These are phyloP conservation scores for Pelargonium nanum DNA, from an alignment of 345 rosid genomes.

Conservation along the genomic window DNA sequence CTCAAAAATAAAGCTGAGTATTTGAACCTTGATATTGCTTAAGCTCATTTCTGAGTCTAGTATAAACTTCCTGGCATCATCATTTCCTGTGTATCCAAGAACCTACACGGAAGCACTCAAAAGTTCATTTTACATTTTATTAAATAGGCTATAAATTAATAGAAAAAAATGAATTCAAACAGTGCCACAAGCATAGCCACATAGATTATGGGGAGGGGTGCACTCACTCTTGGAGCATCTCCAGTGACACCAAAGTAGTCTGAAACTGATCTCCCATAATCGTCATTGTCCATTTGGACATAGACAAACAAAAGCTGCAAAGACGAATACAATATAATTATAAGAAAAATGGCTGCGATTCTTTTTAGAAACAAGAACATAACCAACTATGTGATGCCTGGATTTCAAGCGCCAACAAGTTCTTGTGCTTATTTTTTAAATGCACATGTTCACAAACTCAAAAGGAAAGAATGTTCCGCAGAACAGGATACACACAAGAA, in stretches of 20 bases:
- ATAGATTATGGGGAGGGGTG: neutral
- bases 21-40: constrained; percentile 59
- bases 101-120: constrained; percentile 29
- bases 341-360: neutral
- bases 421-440: too few species aligned
- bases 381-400: neutral
- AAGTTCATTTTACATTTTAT: neutral
- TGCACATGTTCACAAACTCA: too few species aligned
- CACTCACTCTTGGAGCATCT: constrained; percentile 48
- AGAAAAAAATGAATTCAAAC: neutral
- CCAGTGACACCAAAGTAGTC: constrained; percentile 82
- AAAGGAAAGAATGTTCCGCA: neutral
- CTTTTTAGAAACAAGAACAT: neutral
- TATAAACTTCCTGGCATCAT: constrained; percentile 58
- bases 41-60: constrained; percentile 60
- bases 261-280: constrained; percentile 81
- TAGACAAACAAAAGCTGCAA: constrained; percentile 79
- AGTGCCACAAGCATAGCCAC: neutral
- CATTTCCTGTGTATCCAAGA: constrained; percentile 82
- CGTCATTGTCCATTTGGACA: constrained; percentile 89
- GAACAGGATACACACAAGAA: neutral
- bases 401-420: neutral
- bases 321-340: neutral
- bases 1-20: neutral
- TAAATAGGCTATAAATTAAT: neutral